Conservation (phyloP, 306 rosid genomes). For the Mucuna pruriens region DNA sequence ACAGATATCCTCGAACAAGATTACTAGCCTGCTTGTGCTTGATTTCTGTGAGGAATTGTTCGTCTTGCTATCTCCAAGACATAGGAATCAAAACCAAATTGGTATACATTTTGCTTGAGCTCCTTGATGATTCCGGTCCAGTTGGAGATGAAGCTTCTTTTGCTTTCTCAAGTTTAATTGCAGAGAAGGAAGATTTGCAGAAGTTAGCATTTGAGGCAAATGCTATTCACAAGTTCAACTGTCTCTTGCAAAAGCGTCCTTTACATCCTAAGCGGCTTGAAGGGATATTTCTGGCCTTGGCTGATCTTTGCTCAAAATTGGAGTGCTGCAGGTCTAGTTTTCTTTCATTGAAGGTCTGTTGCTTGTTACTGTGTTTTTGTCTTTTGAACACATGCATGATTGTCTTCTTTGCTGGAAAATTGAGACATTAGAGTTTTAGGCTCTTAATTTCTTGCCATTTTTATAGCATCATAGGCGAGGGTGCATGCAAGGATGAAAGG, state of each 20-base stretch:
- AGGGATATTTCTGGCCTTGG: constrained; percentile 81
- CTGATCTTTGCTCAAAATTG: constrained; percentile 89
- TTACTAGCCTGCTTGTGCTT: constrained; percentile 83
- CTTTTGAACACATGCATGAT: not conserved
- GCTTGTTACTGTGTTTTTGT: not conserved
- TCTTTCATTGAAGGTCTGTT: constrained; percentile 80
- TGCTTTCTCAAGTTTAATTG: constrained; percentile 73
- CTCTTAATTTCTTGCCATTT: not conserved
- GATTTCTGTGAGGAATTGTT: constrained; percentile 82
- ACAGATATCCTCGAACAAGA: constrained; percentile 76
- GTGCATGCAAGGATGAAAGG: not conserved
- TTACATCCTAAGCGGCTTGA: constrained; percentile 72
- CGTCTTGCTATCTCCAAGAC: constrained; percentile 74
- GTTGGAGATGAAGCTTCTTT: constrained; percentile 93
- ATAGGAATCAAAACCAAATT: constrained; percentile 75
- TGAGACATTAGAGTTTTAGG: not conserved
- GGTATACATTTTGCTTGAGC: constrained; percentile 87
- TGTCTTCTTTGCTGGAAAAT: not conserved
- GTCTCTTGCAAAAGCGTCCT: constrained; percentile 60
- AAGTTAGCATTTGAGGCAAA: constrained; percentile 92
- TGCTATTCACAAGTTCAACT: constrained; percentile 82
- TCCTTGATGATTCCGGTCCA: constrained; percentile 85
- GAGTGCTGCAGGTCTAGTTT: constrained; percentile 91
- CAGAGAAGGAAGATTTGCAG: constrained; percentile 83
- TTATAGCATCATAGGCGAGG: constrained; percentile 3